Percentiles rank a stretch among this genome's conserved stretches.
Evolutionary conservation across 768 basidiomycete genomes (phyloP).

Genomic region (Tylopilus balloui): DNA sequence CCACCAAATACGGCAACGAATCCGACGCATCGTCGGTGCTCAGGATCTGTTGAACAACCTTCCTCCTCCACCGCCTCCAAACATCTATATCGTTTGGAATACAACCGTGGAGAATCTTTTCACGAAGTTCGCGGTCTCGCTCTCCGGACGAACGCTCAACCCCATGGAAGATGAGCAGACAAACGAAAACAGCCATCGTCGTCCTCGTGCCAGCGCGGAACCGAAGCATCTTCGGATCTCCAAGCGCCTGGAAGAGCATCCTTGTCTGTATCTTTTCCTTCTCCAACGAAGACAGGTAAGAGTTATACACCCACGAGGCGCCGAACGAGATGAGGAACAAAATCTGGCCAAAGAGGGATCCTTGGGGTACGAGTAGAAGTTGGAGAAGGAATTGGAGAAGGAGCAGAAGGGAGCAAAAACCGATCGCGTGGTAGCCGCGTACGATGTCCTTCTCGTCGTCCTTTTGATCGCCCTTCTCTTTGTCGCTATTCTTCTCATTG

Average conservation of each 20-base stretch:
- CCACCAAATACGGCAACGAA: not conserved
- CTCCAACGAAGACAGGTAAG: constrained; percentile 35
- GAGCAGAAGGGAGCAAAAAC: constrained; percentile 27
- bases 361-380: constrained; percentile 33
- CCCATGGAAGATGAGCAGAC: constrained; percentile 21
- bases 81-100: constrained; percentile 21
- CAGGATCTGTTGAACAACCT: constrained; percentile 20
- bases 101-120: constrained; percentile 12
- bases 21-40: not conserved
- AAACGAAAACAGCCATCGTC: constrained; percentile 22
- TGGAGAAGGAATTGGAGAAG: constrained; percentile 32
- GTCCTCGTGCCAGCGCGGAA: constrained; percentile 21
- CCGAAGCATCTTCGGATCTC: constrained; percentile 2
- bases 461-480: no score
- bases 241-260: constrained; percentile 15
- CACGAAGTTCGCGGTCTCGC: not conserved
- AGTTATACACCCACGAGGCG: constrained; percentile 34
- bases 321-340: constrained; percentile 32
- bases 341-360: constrained; percentile 32
- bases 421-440: constrained; percentile 13
- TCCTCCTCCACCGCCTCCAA: constrained; percentile 22
- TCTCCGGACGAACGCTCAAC: not conserved
- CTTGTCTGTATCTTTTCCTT: constrained; percentile 22
- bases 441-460: not conserved
- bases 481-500: not conserved